Conservation (phyloP, 768 basidiomycete genomes). For the Podaxis mareebaensis region DNA sequence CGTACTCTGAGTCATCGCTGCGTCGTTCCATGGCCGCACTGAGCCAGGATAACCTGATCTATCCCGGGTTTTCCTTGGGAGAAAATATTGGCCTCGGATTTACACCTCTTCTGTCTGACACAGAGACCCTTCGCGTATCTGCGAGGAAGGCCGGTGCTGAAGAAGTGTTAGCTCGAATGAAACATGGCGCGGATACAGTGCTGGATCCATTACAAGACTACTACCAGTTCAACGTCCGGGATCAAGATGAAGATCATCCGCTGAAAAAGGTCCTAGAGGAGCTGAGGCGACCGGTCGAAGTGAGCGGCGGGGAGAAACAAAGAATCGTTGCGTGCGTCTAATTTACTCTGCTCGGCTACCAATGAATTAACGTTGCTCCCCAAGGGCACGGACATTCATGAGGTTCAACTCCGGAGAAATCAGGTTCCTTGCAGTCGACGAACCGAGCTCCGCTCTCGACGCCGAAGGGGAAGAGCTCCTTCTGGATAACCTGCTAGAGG, state of each 20-base stretch:
- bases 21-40: constrained; percentile 47
- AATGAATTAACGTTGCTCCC: constrained; percentile 1
- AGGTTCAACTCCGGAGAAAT: constrained; percentile 38
- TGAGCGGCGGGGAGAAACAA: constrained; percentile 51
- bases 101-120: constrained; percentile 20
- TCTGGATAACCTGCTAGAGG: constrained; percentile 37
- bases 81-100: constrained; percentile 41
- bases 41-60: constrained; percentile 49
- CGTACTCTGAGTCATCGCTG: constrained; percentile 40
- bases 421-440: constrained; percentile 55
- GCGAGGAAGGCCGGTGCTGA: constrained; percentile 40
- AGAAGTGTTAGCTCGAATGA: constrained; percentile 39
- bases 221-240: constrained; percentile 27
- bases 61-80: constrained; percentile 41
- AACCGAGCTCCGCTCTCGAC: constrained; percentile 60
- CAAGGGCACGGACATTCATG: constrained; percentile 48
- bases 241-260: constrained; percentile 31
- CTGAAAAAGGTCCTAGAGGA: constrained; percentile 26
- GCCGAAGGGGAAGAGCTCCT: constrained; percentile 53
- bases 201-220: constrained; percentile 32
- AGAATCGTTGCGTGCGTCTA: constrained; percentile 47
- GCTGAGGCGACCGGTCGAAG: constrained; percentile 27
- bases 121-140: constrained; percentile 30
- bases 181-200: constrained; percentile 39
- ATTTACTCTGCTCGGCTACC: neutral